Conservation (phyloP, 352 stramenopile species). For the Pythium phragmitis region DNA sequence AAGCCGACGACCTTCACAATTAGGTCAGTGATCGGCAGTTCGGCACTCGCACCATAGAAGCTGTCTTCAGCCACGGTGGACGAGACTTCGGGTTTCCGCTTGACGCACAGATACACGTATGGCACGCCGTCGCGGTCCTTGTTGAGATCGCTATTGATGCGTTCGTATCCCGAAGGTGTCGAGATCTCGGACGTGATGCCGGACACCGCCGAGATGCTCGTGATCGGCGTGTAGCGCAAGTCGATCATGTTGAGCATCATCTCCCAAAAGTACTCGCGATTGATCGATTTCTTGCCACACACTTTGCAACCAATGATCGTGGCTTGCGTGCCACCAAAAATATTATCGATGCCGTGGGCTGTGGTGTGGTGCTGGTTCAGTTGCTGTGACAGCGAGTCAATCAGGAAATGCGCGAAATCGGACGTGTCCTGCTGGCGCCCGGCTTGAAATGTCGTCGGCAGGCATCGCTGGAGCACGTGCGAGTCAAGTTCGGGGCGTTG, state of each 20-base stretch:
- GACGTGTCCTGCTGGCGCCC: conserved; percentile 85
- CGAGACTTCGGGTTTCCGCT: conserved; percentile 51
- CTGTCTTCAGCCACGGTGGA: conserved; percentile 25
- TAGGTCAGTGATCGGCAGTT: conserved; percentile 79
- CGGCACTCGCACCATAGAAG: not conserved
- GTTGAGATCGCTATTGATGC: conserved; percentile 84
- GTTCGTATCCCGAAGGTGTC: conserved; percentile 66
- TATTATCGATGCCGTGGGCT: conserved; percentile 53
- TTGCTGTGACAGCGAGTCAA: conserved; percentile 75
- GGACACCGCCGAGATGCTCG: conserved; percentile 70
- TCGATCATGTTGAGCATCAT: conserved; percentile 90
- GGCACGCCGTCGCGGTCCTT: conserved; percentile 75
- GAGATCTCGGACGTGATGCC: conserved; percentile 68
- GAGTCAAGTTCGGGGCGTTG: conserved; percentile 67
- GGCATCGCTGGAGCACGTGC: conserved; percentile 65
- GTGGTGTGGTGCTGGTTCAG: conserved; percentile 61
- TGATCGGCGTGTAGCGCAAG: conserved; percentile 86
- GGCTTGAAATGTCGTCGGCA: conserved; percentile 75
- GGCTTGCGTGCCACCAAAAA: conserved; percentile 81
- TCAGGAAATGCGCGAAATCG: conserved; percentile 86
- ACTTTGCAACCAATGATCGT: conserved; percentile 83
- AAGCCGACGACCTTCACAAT: conserved; percentile 64
- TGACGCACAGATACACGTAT: conserved; percentile 85
- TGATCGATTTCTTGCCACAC: conserved; percentile 79
- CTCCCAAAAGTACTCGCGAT: conserved; percentile 89